Conservation (phyloP, 768 basidiomycete species). For the Podaxis sp. region DNA sequence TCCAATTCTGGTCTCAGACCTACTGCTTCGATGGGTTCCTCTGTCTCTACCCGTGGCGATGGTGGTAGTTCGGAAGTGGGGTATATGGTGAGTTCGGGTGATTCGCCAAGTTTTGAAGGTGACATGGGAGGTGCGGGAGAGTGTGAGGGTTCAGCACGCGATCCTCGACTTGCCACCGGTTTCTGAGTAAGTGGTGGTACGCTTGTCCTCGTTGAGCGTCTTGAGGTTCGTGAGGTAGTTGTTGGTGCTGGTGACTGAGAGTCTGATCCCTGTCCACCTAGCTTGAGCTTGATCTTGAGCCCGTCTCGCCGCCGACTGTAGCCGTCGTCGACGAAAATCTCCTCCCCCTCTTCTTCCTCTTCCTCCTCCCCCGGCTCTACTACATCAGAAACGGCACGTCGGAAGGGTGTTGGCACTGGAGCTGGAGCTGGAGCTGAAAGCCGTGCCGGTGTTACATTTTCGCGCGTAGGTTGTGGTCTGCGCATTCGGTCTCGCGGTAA, state of each 20-base stretch:
- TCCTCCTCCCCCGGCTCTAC: not conserved
- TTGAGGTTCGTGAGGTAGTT: constrained; percentile 2
- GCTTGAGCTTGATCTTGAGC: constrained; percentile 4
- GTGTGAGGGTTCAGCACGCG: not conserved
- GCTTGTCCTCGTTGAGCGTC: not conserved
- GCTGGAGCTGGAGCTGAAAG: not conserved
- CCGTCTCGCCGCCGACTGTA: constrained; percentile 1
- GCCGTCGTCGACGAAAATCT: not conserved
- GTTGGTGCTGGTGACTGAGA: constrained; percentile 6
- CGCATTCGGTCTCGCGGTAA: constrained; percentile 59
- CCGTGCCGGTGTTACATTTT: not conserved
- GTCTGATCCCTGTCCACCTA: not conserved
- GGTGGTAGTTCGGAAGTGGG: not conserved
- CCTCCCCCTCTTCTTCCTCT: constrained; percentile 1
- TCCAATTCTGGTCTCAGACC: not conserved
- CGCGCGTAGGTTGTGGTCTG: constrained; percentile 18
- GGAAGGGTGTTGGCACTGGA: constrained; percentile 34
- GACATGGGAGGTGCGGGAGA: constrained; percentile 6
- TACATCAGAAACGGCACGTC: not conserved
- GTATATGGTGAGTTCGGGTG: not conserved
- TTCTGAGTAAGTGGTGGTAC: not conserved
- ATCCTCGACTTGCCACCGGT: not conserved
- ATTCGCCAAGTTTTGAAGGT: not conserved
- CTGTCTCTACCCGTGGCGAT: not conserved
- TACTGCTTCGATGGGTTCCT: not conserved